Evolutionary conservation across 1,139 yeast species (phyloP), one percentile per base, ranked within the genome.

Genomic region (Debaryomyces sp.): DNA sequence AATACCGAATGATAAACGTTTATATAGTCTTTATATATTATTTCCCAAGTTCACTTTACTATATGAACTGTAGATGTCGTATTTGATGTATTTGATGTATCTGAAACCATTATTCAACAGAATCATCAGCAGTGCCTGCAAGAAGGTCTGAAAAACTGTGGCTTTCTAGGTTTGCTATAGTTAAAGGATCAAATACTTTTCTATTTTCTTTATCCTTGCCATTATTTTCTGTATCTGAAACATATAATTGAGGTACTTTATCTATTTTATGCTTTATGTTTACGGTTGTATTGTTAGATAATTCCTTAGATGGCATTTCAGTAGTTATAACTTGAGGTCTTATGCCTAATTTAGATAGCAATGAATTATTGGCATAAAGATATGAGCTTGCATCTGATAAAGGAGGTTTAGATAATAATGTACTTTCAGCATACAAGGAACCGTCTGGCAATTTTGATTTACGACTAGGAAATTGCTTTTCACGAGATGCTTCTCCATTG

Each of bases 311-410:
- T 5, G 59, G 54, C 17, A 52, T 26, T 7, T 54, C 59, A 1
- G 61, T 49, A 3, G 70, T 62, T n/a, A 76, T 67, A 9, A 75
- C 75, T 55, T 75, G 80, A 0, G 81, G 80, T 45, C 66, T 64
- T 27, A 76, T 73, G 1, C 80, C 81, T 24, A 76, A 57, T 47
- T 69, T 68, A 6, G 77, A 64, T 26, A 76, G 61, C 33, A 75
- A 58, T 2, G 78, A 67, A 45, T 61, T 66, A 54, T 71, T 74
- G 23, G 72, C 55, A 49, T 67, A 68, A 30, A 73, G 55, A 42
- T 70, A 71, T 13, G 73, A 63, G 21, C 70, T 59, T 3, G 75
- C 66, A 10, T 70, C 57, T 5, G 65, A 53, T n/a, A 52, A 46
- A 10, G 63, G 52, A 5, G 58, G 61, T 45, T 59, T 62, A 10